Evolutionary conservation across 164 flowering plant species (phyloP).

Genomic region (Aristolochia contorta): DNA sequence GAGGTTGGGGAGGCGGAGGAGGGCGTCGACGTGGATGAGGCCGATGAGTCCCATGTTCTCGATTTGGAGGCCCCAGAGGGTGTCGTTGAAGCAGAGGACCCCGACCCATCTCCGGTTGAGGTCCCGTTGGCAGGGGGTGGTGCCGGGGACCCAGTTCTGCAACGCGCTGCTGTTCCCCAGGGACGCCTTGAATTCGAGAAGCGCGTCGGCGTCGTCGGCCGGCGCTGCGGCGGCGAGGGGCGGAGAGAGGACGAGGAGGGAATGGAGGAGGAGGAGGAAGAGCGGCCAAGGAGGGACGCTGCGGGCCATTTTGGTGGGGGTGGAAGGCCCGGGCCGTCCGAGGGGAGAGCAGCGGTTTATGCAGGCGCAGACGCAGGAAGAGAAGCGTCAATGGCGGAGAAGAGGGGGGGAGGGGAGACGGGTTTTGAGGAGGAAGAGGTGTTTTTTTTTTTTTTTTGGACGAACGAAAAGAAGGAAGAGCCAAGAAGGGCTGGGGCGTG

Average conservation of each 20-base stretch:
- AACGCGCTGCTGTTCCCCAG: slow-evolving; percentile 5
- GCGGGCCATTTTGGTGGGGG: neutral
- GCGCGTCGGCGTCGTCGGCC: neutral
- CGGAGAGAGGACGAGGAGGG: neutral
- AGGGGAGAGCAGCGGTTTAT: neutral
- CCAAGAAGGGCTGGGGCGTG: neutral
- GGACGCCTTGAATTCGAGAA: slow-evolving; percentile 2
- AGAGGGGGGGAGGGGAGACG: neutral
- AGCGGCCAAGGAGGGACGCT: neutral
- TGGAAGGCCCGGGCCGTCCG: slow-evolving; percentile 2
- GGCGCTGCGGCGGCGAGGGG: neutral
- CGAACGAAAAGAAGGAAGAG: neutral
- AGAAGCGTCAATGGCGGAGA: too few relatives aligned
- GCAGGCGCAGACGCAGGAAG: neutral
- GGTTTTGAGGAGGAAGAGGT: slow-evolving; percentile 3
- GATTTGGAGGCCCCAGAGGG: slow-evolving; percentile 6
- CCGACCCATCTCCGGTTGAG: slow-evolving; percentile 1
- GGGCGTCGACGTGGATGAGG: slow-evolving; percentile 13
- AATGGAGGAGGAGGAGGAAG: neutral
- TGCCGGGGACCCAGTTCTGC: neutral
- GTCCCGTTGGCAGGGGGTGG: slow-evolving; percentile 2
- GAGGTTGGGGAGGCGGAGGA: slow-evolving; percentile 24
- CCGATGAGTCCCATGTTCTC: slow-evolving; percentile 28
- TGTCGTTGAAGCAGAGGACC: neutral
- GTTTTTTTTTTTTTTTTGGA: too few relatives aligned